Base-by-base conservation (phyloP, 192 early-diverging fungal genomes). In the Gryganskiella cystojenkinii region DNA sequence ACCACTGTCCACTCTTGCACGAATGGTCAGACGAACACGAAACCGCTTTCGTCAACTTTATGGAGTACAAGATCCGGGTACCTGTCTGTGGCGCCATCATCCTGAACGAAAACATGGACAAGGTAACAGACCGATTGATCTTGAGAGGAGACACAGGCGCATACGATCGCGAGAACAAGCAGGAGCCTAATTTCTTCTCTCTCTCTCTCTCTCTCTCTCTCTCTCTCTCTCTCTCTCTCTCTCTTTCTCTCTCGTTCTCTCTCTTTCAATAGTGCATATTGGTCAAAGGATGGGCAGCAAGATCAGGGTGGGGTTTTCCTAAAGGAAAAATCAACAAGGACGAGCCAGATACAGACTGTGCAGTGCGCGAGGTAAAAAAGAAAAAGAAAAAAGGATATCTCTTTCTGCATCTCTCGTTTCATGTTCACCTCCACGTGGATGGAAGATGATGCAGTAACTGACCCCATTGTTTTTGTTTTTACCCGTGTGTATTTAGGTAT, bases 251-350 rank as follows among this genome's bases (percentile, higher is more conserved):
- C 27, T 19, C 19, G 35, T 13, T 10, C 57, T 30, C 8, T 53
- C 7, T 50, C 11, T 34, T 17, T 30, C 45, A 15, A 51, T 35
- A 84, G 84, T 91, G 90, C 61, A 75, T 99, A 57, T 84, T 99
- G 51, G 98, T 99, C 28, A 92, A 95, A 70, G 98, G 97, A 19
- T 98, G 95, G 95, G 92, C 91, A 56, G 87, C 91, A 43, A 88
- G 87, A 54, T 88, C 95, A 33, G 91, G 91, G 44, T 99, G 98
- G 98, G 95, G 95, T n/a, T 99, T 98, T 69, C 97, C 98, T 28
- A 96, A 96, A 33, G 98, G 98, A 22, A 99, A 99, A 68, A 99
- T 99, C 81, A 99, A 99, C 81, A 92, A 98, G 81, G 95, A 93
- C 71, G 98, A 99, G 80, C 88, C 88, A 19, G 92, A 96, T 71